These are phyloP conservation scores for Rugonectria rugulosa DNA, from an alignment of 2,329 filamentous ascomycete species.

Conservation along the genomic window DNA sequence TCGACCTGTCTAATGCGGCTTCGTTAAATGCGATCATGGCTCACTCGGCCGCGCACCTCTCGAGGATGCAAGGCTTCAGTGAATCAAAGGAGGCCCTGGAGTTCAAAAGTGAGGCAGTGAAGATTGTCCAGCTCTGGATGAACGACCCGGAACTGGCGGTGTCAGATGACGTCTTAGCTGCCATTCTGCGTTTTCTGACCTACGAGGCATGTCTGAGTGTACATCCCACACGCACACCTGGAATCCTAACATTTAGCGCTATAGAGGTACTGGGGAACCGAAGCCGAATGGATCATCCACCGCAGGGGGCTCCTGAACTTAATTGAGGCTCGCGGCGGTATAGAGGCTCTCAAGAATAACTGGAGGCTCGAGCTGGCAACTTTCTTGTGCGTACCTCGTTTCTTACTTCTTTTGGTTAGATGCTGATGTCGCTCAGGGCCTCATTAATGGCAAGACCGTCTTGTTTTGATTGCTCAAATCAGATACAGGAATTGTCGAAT, in stretches of 20 bases:
- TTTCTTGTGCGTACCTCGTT: background rate
- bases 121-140: constrained; percentile 45
- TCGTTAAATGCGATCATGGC: constrained; percentile 52
- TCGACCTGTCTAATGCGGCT: constrained; percentile 50
- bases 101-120: constrained; percentile 47
- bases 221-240: background rate
- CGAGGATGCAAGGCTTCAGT: constrained; percentile 42
- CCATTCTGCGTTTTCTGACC: background rate
- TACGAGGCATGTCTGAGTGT: background rate
- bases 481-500: background rate
- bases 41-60: constrained; percentile 49
- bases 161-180: constrained; percentile 38
- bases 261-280: background rate
- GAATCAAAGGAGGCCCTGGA: constrained; percentile 37
- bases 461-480: background rate
- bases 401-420: too few species aligned
- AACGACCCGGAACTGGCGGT: constrained; percentile 38
- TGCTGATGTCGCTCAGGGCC: background rate
- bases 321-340: background rate
- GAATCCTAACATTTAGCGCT: background rate
- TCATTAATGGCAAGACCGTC: background rate
- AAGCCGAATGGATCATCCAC: background rate
- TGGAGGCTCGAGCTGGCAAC: background rate
- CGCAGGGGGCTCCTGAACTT: background rate
- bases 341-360: background rate